These are phyloP conservation scores for Trichoderma pleuroti DNA, from an alignment of 2,329 filamentous ascomycete genomes.

Conservation along the genomic window DNA sequence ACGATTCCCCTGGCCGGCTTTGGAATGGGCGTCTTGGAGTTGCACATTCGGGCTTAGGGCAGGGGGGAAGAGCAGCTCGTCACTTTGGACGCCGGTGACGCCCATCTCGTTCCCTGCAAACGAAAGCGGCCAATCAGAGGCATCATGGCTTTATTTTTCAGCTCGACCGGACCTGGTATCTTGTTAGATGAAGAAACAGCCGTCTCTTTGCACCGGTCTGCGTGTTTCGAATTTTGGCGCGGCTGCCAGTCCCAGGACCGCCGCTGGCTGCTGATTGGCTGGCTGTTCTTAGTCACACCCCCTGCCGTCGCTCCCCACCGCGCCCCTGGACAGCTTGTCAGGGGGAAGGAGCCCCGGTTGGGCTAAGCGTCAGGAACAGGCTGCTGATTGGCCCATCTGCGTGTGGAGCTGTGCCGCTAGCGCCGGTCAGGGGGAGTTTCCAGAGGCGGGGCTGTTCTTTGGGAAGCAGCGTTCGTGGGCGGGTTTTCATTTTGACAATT, in stretches of 20 bases:
- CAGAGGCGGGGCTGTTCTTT: background rate
- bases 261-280: background rate
- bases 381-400: conserved; percentile 40
- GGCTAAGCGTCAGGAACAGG: conserved; percentile 40
- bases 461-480: background rate
- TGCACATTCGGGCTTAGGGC: background rate
- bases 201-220: background rate
- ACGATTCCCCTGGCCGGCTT: background rate
- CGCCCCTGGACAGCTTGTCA: conserved; percentile 9
- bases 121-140: background rate
- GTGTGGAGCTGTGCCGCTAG: background rate
- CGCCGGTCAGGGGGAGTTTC: background rate
- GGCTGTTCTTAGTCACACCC: background rate
- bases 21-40: background rate
- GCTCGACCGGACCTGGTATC: background rate
- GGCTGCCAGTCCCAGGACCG: background rate
- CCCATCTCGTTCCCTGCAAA: background rate
- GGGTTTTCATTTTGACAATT: background rate
- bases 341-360: conserved; percentile 6
- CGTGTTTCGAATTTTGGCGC: conserved; percentile 10
- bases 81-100: background rate
- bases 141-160: background rate
- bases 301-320: background rate
- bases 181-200: conserved; percentile 5
- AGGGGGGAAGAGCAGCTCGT: background rate